Percentiles rank a stretch among this genome's conserved stretches.
These are phyloP conservation scores for Colletotrichum camelliae DNA, from an alignment of 2,329 filamentous ascomycete species.

Conservation along the genomic window DNA sequence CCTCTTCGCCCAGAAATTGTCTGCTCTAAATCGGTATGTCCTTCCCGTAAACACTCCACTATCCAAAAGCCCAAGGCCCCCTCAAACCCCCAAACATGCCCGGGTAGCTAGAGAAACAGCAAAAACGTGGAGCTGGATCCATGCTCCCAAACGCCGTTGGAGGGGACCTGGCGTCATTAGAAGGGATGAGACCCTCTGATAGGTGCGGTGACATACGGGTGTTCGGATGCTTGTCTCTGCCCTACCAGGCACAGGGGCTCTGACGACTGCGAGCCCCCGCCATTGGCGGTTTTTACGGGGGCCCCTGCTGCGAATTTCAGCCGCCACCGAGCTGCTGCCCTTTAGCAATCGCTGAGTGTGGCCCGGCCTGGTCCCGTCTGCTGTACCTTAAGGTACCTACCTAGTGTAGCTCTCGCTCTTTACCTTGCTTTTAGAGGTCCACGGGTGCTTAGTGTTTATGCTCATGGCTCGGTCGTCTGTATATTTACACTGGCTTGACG, in stretches of 20 bases:
- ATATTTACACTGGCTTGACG: not conserved
- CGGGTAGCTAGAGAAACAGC: not conserved
- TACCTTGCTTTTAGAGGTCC: not conserved
- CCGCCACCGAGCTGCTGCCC: not conserved
- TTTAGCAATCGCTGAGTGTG: not conserved
- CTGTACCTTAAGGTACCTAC: not conserved
- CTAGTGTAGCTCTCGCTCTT: not conserved
- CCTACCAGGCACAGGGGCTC: slow-evolving; percentile 21
- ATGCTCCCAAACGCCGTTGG: slow-evolving; percentile 11
- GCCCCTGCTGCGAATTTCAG: not conserved
- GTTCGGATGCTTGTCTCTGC: slow-evolving; percentile 21
- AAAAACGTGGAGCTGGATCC: slow-evolving; percentile 10
- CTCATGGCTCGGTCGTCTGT: not conserved
- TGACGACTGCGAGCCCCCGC: not conserved
- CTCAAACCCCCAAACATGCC: not conserved
- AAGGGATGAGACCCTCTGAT: slow-evolving; percentile 9
- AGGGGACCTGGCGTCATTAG: slow-evolving; percentile 18
- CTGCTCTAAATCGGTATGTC: not conserved
- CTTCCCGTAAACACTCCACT: not conserved
- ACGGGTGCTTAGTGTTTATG: not conserved
- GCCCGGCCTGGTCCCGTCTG: not conserved
- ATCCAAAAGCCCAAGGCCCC: not conserved
- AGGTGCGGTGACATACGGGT: slow-evolving; percentile 15
- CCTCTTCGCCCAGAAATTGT: not conserved
- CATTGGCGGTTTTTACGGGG: slow-evolving; percentile 9